These are phyloP conservation scores for Cyclotella baltica DNA, from an alignment of 108 stramenopile genomes.

Conservation along the genomic window DNA sequence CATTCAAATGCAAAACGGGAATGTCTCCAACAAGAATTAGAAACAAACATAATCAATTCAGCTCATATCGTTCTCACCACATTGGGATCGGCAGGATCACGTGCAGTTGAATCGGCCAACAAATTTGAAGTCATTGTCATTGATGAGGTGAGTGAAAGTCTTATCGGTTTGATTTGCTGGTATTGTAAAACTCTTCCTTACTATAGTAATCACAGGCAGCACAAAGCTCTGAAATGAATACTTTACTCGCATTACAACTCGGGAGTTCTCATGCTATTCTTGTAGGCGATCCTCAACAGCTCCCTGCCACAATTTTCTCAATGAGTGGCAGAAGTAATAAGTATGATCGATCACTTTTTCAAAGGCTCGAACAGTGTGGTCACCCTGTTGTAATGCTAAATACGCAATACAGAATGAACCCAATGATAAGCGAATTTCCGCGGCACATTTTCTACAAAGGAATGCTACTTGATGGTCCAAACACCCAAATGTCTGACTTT, in stretches of 20 bases:
- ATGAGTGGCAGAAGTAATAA: conserved; percentile 47
- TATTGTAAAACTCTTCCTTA: neutral
- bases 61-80: conserved; percentile 87
- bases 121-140: conserved; percentile 85
- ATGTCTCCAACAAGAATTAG: conserved; percentile 38
- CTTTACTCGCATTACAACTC: conserved; percentile 81
- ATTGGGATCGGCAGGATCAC: conserved; percentile 71
- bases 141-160: conserved; percentile 64
- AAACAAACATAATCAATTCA: conserved; percentile 60
- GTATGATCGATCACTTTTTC: conserved; percentile 85
- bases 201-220: conserved; percentile 59
- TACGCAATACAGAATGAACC: conserved; percentile 90
- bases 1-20: conserved; percentile 36
- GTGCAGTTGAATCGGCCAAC: conserved; percentile 43
- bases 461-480: conserved; percentile 57
- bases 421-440: conserved; percentile 71
- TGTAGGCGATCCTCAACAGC: conserved; percentile 90
- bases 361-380: conserved; percentile 70
- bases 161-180: neutral
- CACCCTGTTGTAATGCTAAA: conserved; percentile 86
- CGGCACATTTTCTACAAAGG: conserved; percentile 69
- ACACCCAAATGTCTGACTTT: conserved; percentile 49
- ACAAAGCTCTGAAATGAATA: conserved; percentile 85
- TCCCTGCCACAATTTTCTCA: conserved; percentile 87
- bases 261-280: conserved; percentile 66